Base-by-base conservation (phyloP, 768 basidiomycete genomes). In the Naganishia vaughanmartiniae region DNA sequence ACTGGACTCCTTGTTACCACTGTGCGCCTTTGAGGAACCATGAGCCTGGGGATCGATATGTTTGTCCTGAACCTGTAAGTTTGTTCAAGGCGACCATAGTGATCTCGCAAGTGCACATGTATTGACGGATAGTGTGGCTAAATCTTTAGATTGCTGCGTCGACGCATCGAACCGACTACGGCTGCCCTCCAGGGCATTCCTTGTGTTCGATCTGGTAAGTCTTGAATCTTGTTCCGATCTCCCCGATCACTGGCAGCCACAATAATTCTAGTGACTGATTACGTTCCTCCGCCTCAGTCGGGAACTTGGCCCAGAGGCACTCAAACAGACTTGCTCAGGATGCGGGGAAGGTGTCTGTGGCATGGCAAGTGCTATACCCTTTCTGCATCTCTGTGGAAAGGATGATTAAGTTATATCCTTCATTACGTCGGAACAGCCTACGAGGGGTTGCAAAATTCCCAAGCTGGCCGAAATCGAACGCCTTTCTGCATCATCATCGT, bases 291-390 rank as follows among this genome's bases (percentile, higher is more conserved):
- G 12, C 30, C n/a, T n/a, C 33, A 69, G 68, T 26, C 24, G 42
- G 0, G 55, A 69, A 54, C 39, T 69, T 21, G 45, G 57, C n/a
- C 56, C 68, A 31, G 56, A 58, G 42, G 57, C 55, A 19, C 36
- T 69, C 28, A 42, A 42, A 9, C 68, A 69, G 46, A 48, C 55
- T 33, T 69, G 68, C 46, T 55, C 55, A 42, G 54, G 55, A 21
- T 69, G 68, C 31, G 68, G 68, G 12, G 68, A 69, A 48, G 68
- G 68, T 1, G 51, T 45, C 54, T 69, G 68, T 60, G 68, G 68
- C 54, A 36, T 68, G 39, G 68, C 58, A 19, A 57, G 68, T 69
- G 21, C 30, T n/a, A 7, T 54, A 30, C 46, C 24, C 19, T 33
- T 34, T 5, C n/a, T 30, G n/a, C 10, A 57, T 33, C 15, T 15